Evolutionary conservation across 371 early-diverging fungal genomes (phyloP), one percentile per base, ranked within the genome.

Genomic region (Mucor circinelloides): DNA sequence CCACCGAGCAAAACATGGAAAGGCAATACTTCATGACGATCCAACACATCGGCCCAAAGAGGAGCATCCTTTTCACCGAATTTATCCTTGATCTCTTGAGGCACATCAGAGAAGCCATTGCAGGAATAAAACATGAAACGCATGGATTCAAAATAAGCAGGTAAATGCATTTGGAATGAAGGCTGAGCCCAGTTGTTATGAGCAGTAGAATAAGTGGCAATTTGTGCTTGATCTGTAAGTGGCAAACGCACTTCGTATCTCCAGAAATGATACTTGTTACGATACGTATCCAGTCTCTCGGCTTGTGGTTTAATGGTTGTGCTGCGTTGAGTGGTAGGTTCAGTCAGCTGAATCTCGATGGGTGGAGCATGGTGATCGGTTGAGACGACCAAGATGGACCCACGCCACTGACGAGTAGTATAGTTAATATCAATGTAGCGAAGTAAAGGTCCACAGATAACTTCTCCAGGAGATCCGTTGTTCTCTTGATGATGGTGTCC

Each of bases 1-100:
- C 93, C 94, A 38, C 94, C 94, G 32, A 95, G 77, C 82, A 89
- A 83, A 34, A 88, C 87, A 71, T 93, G 93, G 73, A 90, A 92
- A 7, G 94, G 94, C 31, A 80, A 60, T n/a, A 75, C 70, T 2
- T 68, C 73, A 71, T 95, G 95, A 72, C 87, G 84, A 36, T 79
- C 78, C 73, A 93, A 55, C 15, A 90, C 77, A 76, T 94, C 94
- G 58, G 84, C 86, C 94, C 94, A 94, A 59, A 94, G 73, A 1
- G 88, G 88, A 13, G 74, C 74, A 8, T 64, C 52, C 55, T 88
- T 81, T 46, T 86, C 84, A 25, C 91, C 92, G 58, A 83, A 78
- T 42, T 76, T 73, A 61, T 83, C 78, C n/a, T 80, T 84, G 44
- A 82, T 77, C 58, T 82, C 84, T 25, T 74, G 68, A 21, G 86